A percentile compares a stretch with the other conserved stretches of the same genome.
These are phyloP conservation scores for Massarina eburnea DNA, from an alignment of 2,329 filamentous ascomycete genomes.

Conservation along the genomic window DNA sequence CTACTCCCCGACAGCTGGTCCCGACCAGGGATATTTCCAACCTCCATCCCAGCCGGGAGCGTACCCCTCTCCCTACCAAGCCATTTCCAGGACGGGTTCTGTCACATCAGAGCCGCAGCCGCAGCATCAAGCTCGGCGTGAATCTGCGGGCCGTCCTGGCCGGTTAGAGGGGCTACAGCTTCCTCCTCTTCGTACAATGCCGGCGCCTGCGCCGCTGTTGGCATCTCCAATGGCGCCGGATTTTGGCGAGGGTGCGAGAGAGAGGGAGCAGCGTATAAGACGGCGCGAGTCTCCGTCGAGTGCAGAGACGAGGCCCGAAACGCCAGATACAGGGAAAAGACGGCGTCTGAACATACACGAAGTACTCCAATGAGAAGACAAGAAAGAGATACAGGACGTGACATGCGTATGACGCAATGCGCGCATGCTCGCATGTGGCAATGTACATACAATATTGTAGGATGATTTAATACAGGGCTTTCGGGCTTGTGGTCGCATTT, in stretches of 20 bases:
- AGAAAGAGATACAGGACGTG: background rate
- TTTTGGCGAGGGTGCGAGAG: slow-evolving; percentile 20
- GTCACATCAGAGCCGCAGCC: slow-evolving; percentile 31
- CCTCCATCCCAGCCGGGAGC: slow-evolving; percentile 26
- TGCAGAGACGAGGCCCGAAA: slow-evolving; percentile 29
- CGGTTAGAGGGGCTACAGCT: slow-evolving; percentile 38
- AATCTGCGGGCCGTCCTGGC: slow-evolving; percentile 16
- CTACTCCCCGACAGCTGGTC: slow-evolving; percentile 38
- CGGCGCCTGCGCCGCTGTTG: slow-evolving; percentile 26
- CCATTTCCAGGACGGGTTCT: slow-evolving; percentile 27
- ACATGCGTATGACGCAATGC: no score
- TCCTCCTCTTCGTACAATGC: slow-evolving; percentile 36
- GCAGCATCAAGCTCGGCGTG: slow-evolving; percentile 9
- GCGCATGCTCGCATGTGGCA: no score
- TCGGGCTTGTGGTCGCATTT: background rate
- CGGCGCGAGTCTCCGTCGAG: slow-evolving; percentile 32
- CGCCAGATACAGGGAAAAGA: slow-evolving; percentile 37
- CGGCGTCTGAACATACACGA: slow-evolving; percentile 41
- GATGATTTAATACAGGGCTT: background rate
- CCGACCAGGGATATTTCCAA: slow-evolving; percentile 38
- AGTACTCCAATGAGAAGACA: slow-evolving; percentile 31
- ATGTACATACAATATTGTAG: background rate
- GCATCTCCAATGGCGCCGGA: slow-evolving; percentile 35
- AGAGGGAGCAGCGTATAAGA: slow-evolving; percentile 25
- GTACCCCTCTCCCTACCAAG: slow-evolving; percentile 33